Conservation (phyloP, 2,329 filamentous ascomycete species). For the Beauveria sp. region DNA sequence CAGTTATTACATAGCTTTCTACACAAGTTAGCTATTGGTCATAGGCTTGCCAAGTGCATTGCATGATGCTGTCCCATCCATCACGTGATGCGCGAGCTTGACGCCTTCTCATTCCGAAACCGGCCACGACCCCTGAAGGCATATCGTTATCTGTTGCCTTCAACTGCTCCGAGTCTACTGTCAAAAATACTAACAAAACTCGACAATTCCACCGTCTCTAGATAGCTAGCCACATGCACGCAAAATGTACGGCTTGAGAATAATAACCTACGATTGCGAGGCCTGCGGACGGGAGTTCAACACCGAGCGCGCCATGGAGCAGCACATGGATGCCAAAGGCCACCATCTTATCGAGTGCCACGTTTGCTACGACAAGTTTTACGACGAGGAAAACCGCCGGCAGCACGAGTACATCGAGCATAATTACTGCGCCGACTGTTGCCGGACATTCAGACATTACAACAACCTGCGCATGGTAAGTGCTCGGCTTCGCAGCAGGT, state of each 20-base stretch:
- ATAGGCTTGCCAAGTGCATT: too few relatives aligned
- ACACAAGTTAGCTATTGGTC: too few relatives aligned
- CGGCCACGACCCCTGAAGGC: too few relatives aligned
- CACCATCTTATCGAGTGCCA: constrained; percentile 22
- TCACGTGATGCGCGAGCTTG: too few relatives aligned
- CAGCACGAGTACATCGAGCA: constrained; percentile 25
- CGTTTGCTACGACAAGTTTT: constrained; percentile 19
- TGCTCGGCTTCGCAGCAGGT: not conserved
- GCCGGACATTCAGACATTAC: constrained; percentile 19
- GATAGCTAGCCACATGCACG: not conserved
- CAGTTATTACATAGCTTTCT: too few relatives aligned
- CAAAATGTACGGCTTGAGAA: not conserved
- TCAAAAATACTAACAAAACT: not conserved
- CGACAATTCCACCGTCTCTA: not conserved
- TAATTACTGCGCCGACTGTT: constrained; percentile 26
- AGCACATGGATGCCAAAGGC: constrained; percentile 23
- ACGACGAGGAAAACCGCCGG: constrained; percentile 10
- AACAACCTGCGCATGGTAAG: constrained; percentile 27
- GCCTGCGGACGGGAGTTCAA: constrained; percentile 20
- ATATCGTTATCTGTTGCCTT: too few relatives aligned
- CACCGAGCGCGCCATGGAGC: constrained; percentile 14
- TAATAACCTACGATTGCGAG: constrained; percentile 20
- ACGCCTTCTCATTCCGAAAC: too few relatives aligned
- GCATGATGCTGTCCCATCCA: too few relatives aligned
- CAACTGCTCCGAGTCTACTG: too few relatives aligned